phyloP scores from a whole-genome alignment of 1,139 yeast genomes.

The Pichiaceae sp. region DNA sequence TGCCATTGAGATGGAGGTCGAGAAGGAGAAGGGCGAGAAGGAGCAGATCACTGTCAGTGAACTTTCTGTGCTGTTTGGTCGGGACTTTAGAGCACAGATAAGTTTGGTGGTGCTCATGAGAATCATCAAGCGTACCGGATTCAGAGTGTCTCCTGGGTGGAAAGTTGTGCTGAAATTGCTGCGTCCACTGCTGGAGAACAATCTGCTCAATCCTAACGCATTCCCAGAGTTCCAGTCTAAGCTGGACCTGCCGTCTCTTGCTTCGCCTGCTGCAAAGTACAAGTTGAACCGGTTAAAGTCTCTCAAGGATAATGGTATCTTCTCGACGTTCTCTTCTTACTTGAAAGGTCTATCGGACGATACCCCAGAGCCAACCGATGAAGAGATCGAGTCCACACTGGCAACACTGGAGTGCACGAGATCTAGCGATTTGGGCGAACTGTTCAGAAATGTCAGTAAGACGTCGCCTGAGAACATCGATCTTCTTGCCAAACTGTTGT shows the following conservation, averaged over 20 bases:
- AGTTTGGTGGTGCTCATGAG: slow-evolving; percentile 81
- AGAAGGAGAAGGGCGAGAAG: slow-evolving; percentile 17
- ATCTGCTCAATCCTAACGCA: slow-evolving; percentile 60
- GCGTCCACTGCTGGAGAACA: slow-evolving; percentile 61
- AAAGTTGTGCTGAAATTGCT: slow-evolving; percentile 48
- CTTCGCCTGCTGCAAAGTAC: slow-evolving; percentile 58
- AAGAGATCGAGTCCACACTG: slow-evolving; percentile 79
- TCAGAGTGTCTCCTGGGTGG: slow-evolving; percentile 42
- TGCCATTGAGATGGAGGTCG: slow-evolving; percentile 20
- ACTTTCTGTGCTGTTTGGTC: slow-evolving; percentile 74
- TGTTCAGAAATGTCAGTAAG: slow-evolving; percentile 36
- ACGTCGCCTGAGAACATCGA: slow-evolving; percentile 23
- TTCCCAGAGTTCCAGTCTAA: slow-evolving; percentile 56
- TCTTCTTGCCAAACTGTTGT: slow-evolving; percentile 24
- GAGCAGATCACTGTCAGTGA: slow-evolving; percentile 71
- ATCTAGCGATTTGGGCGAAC: slow-evolving; percentile 48
- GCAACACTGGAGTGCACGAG: slow-evolving; percentile 77
- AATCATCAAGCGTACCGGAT: slow-evolving; percentile 53
- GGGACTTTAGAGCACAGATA: slow-evolving; percentile 86
- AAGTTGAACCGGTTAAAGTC: slow-evolving; percentile 53
- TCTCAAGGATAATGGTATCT: slow-evolving; percentile 62
- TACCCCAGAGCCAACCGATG: slow-evolving; percentile 85
- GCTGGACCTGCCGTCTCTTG: slow-evolving; percentile 42
- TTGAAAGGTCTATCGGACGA: slow-evolving; percentile 83
- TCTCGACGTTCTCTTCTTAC: slow-evolving; percentile 87